Conservation (phyloP, 192 early-diverging fungal genomes). For the Mortierella alpina region DNA sequence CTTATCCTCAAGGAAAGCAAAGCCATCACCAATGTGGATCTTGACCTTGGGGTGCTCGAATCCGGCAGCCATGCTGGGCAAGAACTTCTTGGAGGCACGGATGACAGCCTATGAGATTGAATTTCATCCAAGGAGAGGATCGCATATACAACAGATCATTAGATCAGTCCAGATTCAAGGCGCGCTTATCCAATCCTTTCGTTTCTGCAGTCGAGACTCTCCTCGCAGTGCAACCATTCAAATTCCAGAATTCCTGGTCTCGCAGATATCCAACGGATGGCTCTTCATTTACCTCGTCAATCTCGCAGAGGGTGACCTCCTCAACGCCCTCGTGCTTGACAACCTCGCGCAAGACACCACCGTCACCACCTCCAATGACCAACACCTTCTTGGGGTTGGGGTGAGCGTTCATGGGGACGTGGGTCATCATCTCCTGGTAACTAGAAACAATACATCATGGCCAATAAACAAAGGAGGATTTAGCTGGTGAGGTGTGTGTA, state of each 20-base stretch:
- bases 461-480: neutral
- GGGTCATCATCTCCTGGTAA: constrained; percentile 99
- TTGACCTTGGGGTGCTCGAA: constrained; percentile 96
- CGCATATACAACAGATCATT: neutral
- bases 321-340: constrained; percentile 97
- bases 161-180: too few species aligned
- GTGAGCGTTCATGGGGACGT: constrained; percentile 93
- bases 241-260: too few species aligned
- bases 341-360: constrained; percentile 97
- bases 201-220: too few species aligned
- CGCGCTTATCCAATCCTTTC: too few species aligned
- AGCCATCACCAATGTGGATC: constrained; percentile 96
- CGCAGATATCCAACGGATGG: too few species aligned
- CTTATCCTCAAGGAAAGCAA: constrained; percentile 92
- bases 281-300: constrained; percentile 79
- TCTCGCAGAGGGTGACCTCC: constrained; percentile 94
- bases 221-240: too few species aligned
- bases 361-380: constrained; percentile 99
- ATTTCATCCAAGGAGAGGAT: neutral
- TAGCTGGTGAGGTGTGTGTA: too few species aligned
- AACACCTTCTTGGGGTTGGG: constrained; percentile 95
- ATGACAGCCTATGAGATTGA: constrained; percentile 70
- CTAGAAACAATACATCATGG: constrained; percentile 37
- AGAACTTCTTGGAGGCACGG: constrained; percentile 91
- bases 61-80: constrained; percentile 93